A percentile compares a stretch with the other conserved stretches of the same genome.
phyloP scores from a whole-genome alignment of 345 rosid species.

The Gossypium raimondii region DNA sequence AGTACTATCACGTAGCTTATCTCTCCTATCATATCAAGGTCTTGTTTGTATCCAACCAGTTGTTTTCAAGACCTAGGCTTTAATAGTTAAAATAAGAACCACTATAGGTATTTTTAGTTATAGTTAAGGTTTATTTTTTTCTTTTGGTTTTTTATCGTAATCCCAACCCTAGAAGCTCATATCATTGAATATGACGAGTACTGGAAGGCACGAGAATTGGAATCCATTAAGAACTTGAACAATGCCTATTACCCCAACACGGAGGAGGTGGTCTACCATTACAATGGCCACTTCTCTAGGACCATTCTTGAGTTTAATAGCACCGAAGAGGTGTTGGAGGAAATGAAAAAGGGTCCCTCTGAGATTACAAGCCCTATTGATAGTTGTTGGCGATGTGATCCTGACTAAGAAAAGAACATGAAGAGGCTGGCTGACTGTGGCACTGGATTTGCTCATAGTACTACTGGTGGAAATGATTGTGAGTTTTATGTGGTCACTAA shows the following conservation, averaged over 20 bases:
- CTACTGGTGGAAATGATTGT: background rate
- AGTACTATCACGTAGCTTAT: too few relatives aligned
- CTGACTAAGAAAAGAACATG: background rate
- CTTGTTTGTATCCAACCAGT: too few relatives aligned
- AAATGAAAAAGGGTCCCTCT: background rate
- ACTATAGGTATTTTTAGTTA: too few relatives aligned
- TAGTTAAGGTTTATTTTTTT: too few relatives aligned
- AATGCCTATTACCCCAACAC: background rate
- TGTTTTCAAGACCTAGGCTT: too few relatives aligned
- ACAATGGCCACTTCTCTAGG: background rate
- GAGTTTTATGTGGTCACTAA: too few relatives aligned
- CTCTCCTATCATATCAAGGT: too few relatives aligned
- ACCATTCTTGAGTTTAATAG: background rate
- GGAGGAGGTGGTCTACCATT: background rate
- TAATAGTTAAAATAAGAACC: too few relatives aligned
- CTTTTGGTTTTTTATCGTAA: too few relatives aligned
- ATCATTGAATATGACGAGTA: too few relatives aligned
- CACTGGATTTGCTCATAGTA: background rate
- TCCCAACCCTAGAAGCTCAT: too few relatives aligned
- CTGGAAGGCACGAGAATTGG: background rate
- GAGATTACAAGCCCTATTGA: background rate
- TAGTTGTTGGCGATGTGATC: background rate
- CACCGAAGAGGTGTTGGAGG: background rate
- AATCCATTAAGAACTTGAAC: background rate
- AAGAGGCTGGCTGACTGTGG: background rate